Conservation (phyloP, 768 basidiomycete species). For the Agrocybe pediades region DNA sequence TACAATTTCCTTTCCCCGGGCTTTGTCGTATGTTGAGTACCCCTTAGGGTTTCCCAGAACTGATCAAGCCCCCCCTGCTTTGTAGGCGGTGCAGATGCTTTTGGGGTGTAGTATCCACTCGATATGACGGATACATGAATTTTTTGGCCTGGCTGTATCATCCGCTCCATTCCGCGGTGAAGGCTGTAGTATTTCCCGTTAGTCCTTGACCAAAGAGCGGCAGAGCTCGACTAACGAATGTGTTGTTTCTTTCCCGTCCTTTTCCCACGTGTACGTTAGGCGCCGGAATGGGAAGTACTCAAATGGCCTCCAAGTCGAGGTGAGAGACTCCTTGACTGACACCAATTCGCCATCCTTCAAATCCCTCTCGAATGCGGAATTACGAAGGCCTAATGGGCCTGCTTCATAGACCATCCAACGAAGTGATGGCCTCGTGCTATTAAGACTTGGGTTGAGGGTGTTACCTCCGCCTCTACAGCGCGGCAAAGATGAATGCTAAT, state of each 20-base stretch:
- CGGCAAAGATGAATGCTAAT: not conserved
- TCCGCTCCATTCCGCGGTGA: not conserved
- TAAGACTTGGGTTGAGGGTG: slow-evolving; percentile 15
- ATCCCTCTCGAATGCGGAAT: slow-evolving; percentile 7
- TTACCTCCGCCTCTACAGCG: slow-evolving; percentile 20
- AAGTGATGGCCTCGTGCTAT: slow-evolving; percentile 18
- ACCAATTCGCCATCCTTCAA: not conserved
- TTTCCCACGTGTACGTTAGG: not conserved
- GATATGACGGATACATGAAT: not conserved
- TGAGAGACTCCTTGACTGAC: slow-evolving; percentile 19
- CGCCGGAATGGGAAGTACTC: slow-evolving; percentile 11
- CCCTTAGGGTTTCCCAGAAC: not conserved
- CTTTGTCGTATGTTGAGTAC: not conserved
- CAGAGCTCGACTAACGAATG: not conserved
- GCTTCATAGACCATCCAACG: slow-evolving; percentile 27
- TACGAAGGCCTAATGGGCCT: slow-evolving; percentile 15
- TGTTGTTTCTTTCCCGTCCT: not conserved
- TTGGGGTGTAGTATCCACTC: not conserved
- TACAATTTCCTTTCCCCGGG: not conserved
- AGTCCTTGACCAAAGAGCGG: not conserved
- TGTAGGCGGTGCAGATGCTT: not conserved
- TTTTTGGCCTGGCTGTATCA: not conserved
- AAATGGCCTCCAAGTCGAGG: slow-evolving; percentile 14
- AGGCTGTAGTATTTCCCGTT: not conserved
- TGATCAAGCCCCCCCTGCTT: not conserved